Evolutionary conservation across 768 basidiomycete genomes (phyloP).

Genomic region (Galerina sulciceps): DNA sequence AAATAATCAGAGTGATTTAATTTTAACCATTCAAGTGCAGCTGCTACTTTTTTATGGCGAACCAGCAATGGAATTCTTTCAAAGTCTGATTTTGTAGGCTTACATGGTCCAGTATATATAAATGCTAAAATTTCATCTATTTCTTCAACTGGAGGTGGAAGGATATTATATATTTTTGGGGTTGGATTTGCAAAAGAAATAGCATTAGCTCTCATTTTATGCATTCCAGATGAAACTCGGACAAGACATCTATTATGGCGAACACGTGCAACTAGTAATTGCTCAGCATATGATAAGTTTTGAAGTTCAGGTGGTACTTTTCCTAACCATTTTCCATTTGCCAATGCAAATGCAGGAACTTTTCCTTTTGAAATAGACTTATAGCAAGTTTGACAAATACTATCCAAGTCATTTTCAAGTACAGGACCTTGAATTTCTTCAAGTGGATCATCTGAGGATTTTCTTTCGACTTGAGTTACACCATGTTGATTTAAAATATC

Average conservation of each 20-base stretch:
- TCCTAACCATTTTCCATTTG: slow-evolving; percentile 20
- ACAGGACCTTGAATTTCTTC: too few species aligned
- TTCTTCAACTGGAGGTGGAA: slow-evolving; percentile 30
- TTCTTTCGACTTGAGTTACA: too few species aligned
- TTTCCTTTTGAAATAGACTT: neutral
- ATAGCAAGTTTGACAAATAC: too few species aligned
- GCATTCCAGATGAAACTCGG: slow-evolving; percentile 23
- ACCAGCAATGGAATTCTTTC: slow-evolving; percentile 32
- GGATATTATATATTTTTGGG: slow-evolving; percentile 24
- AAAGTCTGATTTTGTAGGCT: slow-evolving; percentile 31
- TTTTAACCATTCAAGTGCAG: slow-evolving; percentile 38
- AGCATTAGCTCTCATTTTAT: slow-evolving; percentile 28
- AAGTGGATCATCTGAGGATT: too few species aligned
- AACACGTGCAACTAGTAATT: slow-evolving; percentile 27
- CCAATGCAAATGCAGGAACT: slow-evolving; percentile 13
- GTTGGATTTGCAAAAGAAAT: slow-evolving; percentile 27
- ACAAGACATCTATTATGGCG: slow-evolving; percentile 28
- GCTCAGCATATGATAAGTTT: slow-evolving; percentile 23
- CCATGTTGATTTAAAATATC: too few species aligned
- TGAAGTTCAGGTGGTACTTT: slow-evolving; percentile 14
- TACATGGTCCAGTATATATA: slow-evolving; percentile 35
- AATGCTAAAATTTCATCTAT: slow-evolving; percentile 38
- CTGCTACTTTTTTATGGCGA: slow-evolving; percentile 20
- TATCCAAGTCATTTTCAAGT: too few species aligned
- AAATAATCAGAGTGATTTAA: slow-evolving; percentile 39